A percentile compares a stretch with the other conserved stretches of the same genome.
phyloP scores from a whole-genome alignment of 345 rosid species.

The Bruguiera parviflora region DNA sequence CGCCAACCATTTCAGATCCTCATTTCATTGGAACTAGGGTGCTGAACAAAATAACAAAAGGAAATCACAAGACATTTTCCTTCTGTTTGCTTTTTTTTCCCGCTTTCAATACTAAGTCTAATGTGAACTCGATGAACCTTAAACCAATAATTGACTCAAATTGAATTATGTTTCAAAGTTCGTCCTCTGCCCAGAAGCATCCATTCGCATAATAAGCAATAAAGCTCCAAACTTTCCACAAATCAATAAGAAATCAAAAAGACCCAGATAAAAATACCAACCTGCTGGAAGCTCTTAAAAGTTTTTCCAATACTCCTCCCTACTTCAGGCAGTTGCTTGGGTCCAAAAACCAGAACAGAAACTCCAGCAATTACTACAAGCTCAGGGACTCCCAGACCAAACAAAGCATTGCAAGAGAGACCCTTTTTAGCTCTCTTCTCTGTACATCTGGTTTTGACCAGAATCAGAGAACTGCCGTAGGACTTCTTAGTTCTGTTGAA shows the following conservation, averaged over 20 bases:
- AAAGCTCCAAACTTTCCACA: slow-evolving; percentile 10
- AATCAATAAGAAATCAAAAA: slow-evolving; percentile 11
- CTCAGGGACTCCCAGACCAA: slow-evolving; percentile 94
- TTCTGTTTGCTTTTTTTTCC: too few relatives aligned
- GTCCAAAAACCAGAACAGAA: slow-evolving; percentile 87
- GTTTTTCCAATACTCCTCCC: slow-evolving; percentile 94
- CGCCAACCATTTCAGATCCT: background rate
- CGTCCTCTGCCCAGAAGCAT: background rate
- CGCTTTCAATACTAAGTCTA: background rate
- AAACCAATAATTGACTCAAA: background rate
- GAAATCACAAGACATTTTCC: too few relatives aligned
- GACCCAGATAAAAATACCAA: slow-evolving; percentile 20
- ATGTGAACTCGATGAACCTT: background rate
- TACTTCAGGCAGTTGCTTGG: slow-evolving; percentile 91
- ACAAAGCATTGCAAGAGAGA: slow-evolving; percentile 68
- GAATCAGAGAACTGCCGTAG: slow-evolving; percentile 26
- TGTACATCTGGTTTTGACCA: slow-evolving; percentile 36
- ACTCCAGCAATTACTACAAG: slow-evolving; percentile 95
- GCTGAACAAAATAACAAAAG: too few relatives aligned
- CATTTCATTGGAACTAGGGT: background rate
- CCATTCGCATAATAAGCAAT: slow-evolving; percentile 5
- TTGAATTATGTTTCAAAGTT: background rate
- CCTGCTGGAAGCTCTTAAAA: slow-evolving; percentile 95
- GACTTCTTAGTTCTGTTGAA: slow-evolving; percentile 15
- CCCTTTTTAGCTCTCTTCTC: slow-evolving; percentile 39